Evolutionary conservation across 1,284 basidiomycete species (phyloP).

Genomic region (Apiotrichum montevideense): DNA sequence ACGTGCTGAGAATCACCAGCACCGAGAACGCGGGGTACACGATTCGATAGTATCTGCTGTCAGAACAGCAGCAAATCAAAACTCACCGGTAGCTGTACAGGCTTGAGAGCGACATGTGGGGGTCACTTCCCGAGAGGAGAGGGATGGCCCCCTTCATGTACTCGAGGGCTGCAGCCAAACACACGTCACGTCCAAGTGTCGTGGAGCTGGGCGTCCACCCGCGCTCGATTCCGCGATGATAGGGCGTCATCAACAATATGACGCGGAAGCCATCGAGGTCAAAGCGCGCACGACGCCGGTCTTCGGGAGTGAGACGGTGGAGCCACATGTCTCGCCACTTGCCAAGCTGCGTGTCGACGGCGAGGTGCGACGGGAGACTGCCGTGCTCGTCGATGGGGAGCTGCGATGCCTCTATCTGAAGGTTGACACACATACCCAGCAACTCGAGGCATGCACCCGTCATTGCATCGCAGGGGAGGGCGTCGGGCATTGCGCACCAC

Average conservation of each 20-base stretch:
- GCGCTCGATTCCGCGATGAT: constrained; percentile 8
- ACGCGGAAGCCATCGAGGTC: constrained; percentile 16
- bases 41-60: constrained; percentile 14
- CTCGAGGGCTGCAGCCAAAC: neutral
- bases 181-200: neutral
- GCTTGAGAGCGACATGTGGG: neutral
- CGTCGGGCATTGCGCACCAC: neutral
- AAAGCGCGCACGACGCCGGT: constrained; percentile 7
- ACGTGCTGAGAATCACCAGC: constrained; percentile 15
- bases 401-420: neutral
- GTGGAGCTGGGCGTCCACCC: neutral
- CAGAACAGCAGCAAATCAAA: neutral
- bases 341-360: constrained; percentile 6
- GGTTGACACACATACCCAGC: neutral
- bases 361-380: neutral
- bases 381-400: neutral
- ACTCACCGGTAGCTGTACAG: constrained; percentile 2
- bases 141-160: neutral
- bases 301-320: neutral
- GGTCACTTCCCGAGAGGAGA: neutral
- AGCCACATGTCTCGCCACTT: constrained; percentile 4
- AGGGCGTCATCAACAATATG: constrained; percentile 16
- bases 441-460: neutral
- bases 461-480: neutral
- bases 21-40: constrained; percentile 15